phyloP scores from a whole-genome alignment of 2,329 filamentous ascomycete genomes.

The Diaporthe citri region DNA sequence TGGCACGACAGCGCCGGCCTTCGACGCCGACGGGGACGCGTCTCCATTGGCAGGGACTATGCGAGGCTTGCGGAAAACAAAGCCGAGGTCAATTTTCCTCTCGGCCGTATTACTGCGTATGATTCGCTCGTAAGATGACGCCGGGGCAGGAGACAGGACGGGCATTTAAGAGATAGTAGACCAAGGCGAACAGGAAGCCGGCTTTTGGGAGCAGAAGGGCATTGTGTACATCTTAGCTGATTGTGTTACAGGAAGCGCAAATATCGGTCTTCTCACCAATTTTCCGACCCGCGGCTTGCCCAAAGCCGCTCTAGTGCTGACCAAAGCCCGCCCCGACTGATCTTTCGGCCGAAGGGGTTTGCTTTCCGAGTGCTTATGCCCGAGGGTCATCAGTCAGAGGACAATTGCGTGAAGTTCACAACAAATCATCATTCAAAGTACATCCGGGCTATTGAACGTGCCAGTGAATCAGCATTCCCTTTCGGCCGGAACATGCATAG shows the following conservation, averaged over 20 bases:
- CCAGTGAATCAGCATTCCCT: not conserved
- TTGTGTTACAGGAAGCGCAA: not conserved
- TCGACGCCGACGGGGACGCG: conserved; percentile 6
- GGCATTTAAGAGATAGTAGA: not conserved
- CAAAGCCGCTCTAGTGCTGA: conserved; percentile 6
- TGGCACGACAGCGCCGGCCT: conserved; percentile 27
- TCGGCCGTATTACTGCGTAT: not conserved
- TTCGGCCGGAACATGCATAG: not conserved
- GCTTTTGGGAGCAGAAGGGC: accelerated
- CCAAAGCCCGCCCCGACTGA: not conserved
- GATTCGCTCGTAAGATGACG: not conserved
- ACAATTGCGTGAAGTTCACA: not conserved
- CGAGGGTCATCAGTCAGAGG: not conserved
- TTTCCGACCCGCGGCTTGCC: not conserved
- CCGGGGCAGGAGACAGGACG: accelerated
- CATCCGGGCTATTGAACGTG: not conserved
- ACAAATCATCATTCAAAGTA: no score
- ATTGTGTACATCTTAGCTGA: not conserved
- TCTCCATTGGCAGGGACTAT: not conserved
- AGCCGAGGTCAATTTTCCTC: not conserved
- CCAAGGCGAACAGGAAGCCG: not conserved
- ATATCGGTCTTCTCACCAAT: conserved; percentile 2
- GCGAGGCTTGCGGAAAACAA: not conserved
- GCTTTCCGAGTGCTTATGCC: not conserved
- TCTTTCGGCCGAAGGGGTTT: not conserved